Conservation (phyloP, 176 grass and related monocot species). For the Echinochloa phyllopogon region DNA sequence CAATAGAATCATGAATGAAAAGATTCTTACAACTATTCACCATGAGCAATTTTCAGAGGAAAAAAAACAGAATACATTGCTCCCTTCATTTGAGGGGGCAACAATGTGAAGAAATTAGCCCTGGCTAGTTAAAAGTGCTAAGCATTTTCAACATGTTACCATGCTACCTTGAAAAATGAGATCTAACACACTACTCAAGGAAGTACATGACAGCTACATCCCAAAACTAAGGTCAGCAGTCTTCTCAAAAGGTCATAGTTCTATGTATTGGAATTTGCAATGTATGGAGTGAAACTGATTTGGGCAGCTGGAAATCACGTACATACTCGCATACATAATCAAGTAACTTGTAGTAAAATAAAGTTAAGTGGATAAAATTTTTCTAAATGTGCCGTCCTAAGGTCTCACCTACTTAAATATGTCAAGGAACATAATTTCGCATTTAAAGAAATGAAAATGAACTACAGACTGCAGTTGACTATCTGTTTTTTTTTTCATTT, state of each 20-base stretch:
- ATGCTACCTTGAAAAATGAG: not conserved
- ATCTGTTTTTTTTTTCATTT: not conserved
- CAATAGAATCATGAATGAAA: constrained; percentile 19
- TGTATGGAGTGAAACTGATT: constrained; percentile 17
- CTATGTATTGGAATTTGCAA: not conserved
- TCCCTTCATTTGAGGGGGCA: not conserved
- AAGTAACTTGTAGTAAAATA: constrained; percentile 13
- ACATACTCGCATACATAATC: not conserved
- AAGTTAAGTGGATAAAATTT: not conserved
- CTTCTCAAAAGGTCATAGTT: constrained; percentile 5
- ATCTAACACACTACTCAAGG: constrained; percentile 28
- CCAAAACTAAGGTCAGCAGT: not conserved
- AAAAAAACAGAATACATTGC: not conserved
- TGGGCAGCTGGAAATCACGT: constrained; percentile 1
- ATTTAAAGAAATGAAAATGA: not conserved
- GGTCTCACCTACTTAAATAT: constrained; percentile 25
- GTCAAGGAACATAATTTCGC: not conserved
- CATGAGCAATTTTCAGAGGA: constrained; percentile 28
- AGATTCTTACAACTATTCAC: constrained; percentile 22
- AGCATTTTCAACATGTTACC: constrained; percentile 3
- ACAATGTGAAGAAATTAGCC: not conserved
- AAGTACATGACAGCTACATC: not conserved
- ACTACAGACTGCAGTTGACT: not conserved
- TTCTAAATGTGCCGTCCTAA: not conserved
- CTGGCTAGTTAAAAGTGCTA: not conserved